phyloP scores from a whole-genome alignment of 805 yeast species.

The Candida boleticola region DNA sequence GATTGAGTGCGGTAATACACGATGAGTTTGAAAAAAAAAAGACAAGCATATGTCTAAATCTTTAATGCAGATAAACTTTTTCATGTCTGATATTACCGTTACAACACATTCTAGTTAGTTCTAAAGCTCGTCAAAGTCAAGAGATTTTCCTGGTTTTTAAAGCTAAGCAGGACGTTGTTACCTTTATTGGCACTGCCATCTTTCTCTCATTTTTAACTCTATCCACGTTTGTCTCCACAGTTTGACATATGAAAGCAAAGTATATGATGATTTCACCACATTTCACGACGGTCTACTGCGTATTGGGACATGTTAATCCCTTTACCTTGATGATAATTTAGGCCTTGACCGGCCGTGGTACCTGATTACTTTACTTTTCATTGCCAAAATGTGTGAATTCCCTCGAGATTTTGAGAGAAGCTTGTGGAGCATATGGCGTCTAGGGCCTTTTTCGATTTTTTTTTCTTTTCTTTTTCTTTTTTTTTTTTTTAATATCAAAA shows the following conservation, averaged over 20 bases:
- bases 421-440: too few relatives aligned
- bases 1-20: slow-evolving; percentile 31
- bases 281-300: slow-evolving; percentile 55
- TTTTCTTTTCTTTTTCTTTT: slow-evolving; percentile 1
- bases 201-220: background rate
- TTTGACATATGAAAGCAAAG: slow-evolving; percentile 16
- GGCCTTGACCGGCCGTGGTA: slow-evolving; percentile 57
- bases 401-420: too few relatives aligned
- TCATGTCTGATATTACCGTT: slow-evolving; percentile 43
- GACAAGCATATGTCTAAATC: slow-evolving; percentile 99
- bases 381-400: slow-evolving; percentile 1
- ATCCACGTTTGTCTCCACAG: background rate
- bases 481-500: background rate
- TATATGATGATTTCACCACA: slow-evolving; percentile 48
- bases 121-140: slow-evolving; percentile 12
- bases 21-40: slow-evolving; percentile 69
- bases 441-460: background rate
- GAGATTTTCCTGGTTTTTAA: slow-evolving; percentile 9
- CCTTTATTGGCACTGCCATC: background rate
- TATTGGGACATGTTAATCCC: slow-evolving; percentile 42
- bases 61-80: slow-evolving; percentile 56
- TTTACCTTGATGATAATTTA: slow-evolving; percentile 40
- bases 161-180: slow-evolving; percentile 13
- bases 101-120: slow-evolving; percentile 3
- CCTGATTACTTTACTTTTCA: slow-evolving; percentile 25